Percentiles rank a stretch among this genome's conserved stretches.
Conservation (phyloP, 78 protist species). For the Salpingoeca rosetta region DNA sequence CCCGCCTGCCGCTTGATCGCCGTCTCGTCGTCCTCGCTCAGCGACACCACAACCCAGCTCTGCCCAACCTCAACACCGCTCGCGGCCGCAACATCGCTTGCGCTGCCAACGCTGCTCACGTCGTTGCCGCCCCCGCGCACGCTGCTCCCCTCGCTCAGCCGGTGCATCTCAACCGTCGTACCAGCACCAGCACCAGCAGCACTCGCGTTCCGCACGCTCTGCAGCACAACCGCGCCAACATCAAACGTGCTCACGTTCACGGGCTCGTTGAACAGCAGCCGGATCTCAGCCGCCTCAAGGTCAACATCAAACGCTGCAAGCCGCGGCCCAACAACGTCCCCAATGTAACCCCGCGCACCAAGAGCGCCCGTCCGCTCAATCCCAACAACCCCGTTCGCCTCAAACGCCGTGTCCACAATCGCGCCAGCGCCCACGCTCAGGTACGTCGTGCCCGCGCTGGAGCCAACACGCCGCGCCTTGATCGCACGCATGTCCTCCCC, state of each 20-base stretch:
- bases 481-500: background rate
- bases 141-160: background rate
- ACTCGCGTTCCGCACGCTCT: too few relatives aligned
- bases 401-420: background rate
- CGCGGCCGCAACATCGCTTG: too few relatives aligned
- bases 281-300: background rate
- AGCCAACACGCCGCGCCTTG: background rate
- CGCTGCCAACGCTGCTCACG: too few relatives aligned
- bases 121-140: too few relatives aligned
- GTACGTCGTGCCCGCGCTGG: background rate
- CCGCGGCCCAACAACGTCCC: background rate
- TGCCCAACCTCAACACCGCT: too few relatives aligned
- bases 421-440: background rate
- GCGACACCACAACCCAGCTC: too few relatives aligned
- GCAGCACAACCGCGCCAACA: too few relatives aligned
- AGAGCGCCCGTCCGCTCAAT: background rate
- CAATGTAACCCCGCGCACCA: background rate
- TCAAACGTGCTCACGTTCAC: background rate
- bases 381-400: background rate
- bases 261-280: background rate
- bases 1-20: background rate
- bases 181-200: too few relatives aligned
- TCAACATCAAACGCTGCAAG: background rate
- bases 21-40: too few relatives aligned
- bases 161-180: background rate